Percentiles rank a stretch among this genome's conserved stretches.
Conservation (phyloP, 306 rosid species). For the Corylus avellana region DNA sequence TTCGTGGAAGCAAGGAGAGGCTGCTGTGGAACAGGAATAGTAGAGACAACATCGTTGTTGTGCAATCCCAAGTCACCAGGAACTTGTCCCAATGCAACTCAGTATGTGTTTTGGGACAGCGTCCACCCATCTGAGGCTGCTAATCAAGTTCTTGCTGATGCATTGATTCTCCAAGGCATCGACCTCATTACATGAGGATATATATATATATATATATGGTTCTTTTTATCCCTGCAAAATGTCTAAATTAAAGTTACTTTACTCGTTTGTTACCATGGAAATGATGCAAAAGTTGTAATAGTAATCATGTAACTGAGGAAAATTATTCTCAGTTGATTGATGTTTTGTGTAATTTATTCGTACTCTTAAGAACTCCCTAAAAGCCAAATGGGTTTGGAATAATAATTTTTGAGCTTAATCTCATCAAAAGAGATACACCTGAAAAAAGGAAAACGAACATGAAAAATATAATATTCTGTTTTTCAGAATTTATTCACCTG, state of each 20-base stretch:
- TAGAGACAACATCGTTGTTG: constrained; percentile 66
- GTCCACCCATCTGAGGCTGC: constrained; percentile 95
- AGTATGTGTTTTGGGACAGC: constrained; percentile 92
- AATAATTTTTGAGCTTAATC: too few species aligned
- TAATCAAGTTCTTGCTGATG: constrained; percentile 82
- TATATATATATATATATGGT: too few species aligned
- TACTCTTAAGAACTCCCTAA: constrained; percentile 12
- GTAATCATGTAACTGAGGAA: constrained; percentile 22
- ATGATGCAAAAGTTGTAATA: constrained; percentile 27
- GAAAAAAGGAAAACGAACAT: too few species aligned
- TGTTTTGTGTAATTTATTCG: constrained; percentile 18
- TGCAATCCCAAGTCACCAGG: constrained; percentile 80
- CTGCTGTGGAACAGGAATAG: constrained; percentile 89
- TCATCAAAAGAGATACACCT: too few species aligned
- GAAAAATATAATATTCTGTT: background rate
- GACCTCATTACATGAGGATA: constrained; percentile 58
- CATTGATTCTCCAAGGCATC: constrained; percentile 65
- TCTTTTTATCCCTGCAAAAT: constrained; percentile 1
- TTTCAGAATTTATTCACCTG: background rate
- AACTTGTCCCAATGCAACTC: constrained; percentile 86
- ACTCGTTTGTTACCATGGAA: constrained; percentile 17
- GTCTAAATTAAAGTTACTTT: background rate
- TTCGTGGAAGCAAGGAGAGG: constrained; percentile 81
- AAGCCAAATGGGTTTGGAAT: constrained; percentile 23
- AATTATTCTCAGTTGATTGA: background rate